Conservation (phyloP, 495 filamentous ascomycete genomes). For the Neurospora sp. region DNA sequence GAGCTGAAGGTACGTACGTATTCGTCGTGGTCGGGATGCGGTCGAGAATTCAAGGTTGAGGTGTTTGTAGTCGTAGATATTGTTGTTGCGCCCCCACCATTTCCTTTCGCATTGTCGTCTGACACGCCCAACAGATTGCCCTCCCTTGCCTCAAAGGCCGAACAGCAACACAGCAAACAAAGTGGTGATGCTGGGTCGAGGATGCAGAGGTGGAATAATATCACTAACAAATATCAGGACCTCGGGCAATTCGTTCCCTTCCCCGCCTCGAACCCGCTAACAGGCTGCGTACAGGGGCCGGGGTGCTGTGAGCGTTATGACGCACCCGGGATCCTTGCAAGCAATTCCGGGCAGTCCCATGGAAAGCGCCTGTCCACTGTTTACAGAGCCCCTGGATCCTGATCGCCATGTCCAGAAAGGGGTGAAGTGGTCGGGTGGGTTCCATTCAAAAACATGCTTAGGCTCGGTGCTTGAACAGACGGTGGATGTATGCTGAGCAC, state of each 20-base stretch:
- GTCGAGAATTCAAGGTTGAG: not conserved
- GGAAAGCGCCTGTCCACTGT: not conserved
- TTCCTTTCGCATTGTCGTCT: not conserved
- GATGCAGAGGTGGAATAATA: not conserved
- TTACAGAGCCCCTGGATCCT: not conserved
- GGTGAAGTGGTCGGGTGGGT: not conserved
- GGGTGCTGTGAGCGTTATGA: conserved; percentile 6
- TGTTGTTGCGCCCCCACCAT: not conserved
- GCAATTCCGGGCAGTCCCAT: not conserved
- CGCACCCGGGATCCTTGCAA: conserved; percentile 2
- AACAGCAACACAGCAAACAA: not conserved
- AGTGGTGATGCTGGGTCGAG: not conserved
- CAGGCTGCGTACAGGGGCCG: conserved; percentile 30
- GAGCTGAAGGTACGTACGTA: not conserved
- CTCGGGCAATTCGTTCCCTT: not conserved
- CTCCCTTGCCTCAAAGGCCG: not conserved
- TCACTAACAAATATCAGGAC: not conserved
- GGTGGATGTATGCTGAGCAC: not conserved
- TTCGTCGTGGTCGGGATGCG: not conserved
- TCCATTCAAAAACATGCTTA: conserved; percentile 9
- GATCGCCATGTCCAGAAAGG: not conserved
- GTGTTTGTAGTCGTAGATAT: not conserved
- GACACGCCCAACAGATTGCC: not conserved
- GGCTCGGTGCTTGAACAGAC: conserved; percentile 39
- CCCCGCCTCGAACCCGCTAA: conserved; percentile 48